Percentiles rank a stretch among this genome's conserved stretches.
Evolutionary conservation across 108 stramenopile species (phyloP).

Genomic region (Poteriospumella lacustris): DNA sequence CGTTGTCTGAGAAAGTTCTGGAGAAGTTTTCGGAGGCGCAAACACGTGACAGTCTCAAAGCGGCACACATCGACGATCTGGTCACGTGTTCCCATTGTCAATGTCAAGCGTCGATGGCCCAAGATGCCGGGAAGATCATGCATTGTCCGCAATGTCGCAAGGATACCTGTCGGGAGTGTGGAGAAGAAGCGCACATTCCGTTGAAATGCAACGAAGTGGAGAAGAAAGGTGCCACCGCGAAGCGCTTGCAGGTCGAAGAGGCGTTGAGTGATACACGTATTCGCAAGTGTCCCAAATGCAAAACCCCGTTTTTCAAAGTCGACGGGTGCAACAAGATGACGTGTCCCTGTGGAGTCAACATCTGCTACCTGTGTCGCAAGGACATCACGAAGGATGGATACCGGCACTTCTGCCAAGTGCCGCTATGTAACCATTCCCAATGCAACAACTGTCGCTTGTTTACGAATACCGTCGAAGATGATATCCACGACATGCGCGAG

Average conservation of each 20-base stretch:
- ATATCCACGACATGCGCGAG: slow-evolving; percentile 61
- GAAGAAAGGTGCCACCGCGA: slow-evolving; percentile 56
- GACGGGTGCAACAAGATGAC: slow-evolving; percentile 74
- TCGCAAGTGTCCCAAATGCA: slow-evolving; percentile 69
- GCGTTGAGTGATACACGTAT: slow-evolving; percentile 72
- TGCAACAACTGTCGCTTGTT: slow-evolving; percentile 70
- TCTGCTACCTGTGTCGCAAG: slow-evolving; percentile 72
- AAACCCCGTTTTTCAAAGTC: slow-evolving; percentile 57
- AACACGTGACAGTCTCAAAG: background rate
- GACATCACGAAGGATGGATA: slow-evolving; percentile 55
- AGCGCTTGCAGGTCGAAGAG: slow-evolving; percentile 72
- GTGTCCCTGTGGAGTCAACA: slow-evolving; percentile 57
- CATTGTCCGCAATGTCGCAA: slow-evolving; percentile 66
- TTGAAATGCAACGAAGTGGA: slow-evolving; percentile 70
- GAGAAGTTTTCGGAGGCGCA: slow-evolving; percentile 68
- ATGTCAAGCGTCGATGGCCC: slow-evolving; percentile 57
- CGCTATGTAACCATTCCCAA: slow-evolving; percentile 64
- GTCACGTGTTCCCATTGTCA: slow-evolving; percentile 69
- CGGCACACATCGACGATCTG: slow-evolving; percentile 27
- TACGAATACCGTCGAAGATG: slow-evolving; percentile 61
- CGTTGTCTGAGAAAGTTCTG: slow-evolving; percentile 60
- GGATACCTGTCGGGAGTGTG: slow-evolving; percentile 69
- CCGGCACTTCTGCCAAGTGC: slow-evolving; percentile 70
- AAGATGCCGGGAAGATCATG: slow-evolving; percentile 50
- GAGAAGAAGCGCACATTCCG: slow-evolving; percentile 67